Conservation (phyloP, 805 yeast species). For the Middelhovenomyces tepae region DNA sequence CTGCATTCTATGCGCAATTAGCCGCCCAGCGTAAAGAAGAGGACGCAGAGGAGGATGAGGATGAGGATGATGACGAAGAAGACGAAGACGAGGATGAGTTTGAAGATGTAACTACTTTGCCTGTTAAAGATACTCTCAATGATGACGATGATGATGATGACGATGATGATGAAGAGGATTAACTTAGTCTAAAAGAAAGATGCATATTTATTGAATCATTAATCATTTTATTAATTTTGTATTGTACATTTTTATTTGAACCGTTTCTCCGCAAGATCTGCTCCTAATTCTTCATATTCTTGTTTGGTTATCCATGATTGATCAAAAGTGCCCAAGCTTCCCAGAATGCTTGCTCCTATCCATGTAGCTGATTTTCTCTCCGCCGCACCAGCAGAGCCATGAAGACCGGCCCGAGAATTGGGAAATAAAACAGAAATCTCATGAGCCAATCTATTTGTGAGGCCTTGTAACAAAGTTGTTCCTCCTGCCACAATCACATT, state of each 20-base stretch:
- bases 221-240: constrained; percentile 55
- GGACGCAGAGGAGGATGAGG: constrained; percentile 18
- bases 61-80: constrained; percentile 11
- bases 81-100: constrained; percentile 9
- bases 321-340: constrained; percentile 49
- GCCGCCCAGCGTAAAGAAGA: too few species aligned
- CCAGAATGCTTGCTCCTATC: constrained; percentile 67
- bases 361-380: constrained; percentile 56
- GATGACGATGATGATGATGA: not conserved
- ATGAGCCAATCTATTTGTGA: constrained; percentile 45
- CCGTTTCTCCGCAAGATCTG: constrained; percentile 30
- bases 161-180: constrained; percentile 3
- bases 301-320: constrained; percentile 51
- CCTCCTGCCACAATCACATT: constrained; percentile 57
- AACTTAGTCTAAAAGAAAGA: constrained; percentile 23
- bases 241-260: constrained; percentile 68
- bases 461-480: constrained; percentile 44
- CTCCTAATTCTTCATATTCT: constrained; percentile 58
- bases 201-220: constrained; percentile 27
- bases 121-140: not conserved
- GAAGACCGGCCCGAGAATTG: constrained; percentile 36
- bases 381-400: constrained; percentile 42
- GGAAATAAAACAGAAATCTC: constrained; percentile 51
- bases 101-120: constrained; percentile 4
- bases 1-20: too few species aligned